Conservation (phyloP, 139 green algal genomes). For the Chlamydomonas incerta region DNA sequence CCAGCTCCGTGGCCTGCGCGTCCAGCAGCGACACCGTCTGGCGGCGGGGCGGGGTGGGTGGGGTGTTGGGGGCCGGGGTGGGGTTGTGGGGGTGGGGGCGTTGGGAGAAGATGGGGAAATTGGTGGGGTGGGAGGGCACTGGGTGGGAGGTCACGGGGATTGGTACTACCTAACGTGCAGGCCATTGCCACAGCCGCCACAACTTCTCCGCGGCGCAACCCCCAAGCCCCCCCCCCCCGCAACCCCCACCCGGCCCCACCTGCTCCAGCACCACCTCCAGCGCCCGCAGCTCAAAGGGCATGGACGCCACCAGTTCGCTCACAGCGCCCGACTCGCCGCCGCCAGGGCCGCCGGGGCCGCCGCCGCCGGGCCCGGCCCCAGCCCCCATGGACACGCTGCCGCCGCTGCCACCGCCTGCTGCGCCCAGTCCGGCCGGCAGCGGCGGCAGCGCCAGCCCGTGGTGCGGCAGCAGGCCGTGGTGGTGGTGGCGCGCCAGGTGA, state of each 20-base stretch:
- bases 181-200: too few species aligned
- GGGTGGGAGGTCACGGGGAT: too few species aligned
- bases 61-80: background rate
- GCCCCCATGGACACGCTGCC: too few species aligned
- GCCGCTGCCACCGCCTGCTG: background rate
- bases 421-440: background rate
- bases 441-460: background rate
- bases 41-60: background rate
- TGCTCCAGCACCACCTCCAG: slow-evolving; percentile 67
- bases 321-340: background rate
- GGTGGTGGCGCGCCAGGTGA: background rate
- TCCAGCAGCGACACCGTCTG: slow-evolving; percentile 38
- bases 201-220: too few species aligned
- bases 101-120: background rate
- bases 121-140: too few species aligned
- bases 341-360: background rate
- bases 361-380: background rate
- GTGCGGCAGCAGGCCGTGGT: background rate
- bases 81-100: background rate
- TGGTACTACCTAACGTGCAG: too few species aligned
- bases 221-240: background rate
- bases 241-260: background rate
- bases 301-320: slow-evolving; percentile 33
- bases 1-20: slow-evolving; percentile 35
- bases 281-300: slow-evolving; percentile 67